Percentiles rank a stretch among this genome's conserved stretches.
Evolutionary conservation across 441 rosid species (phyloP).

Genomic region (Eruca vesicaria): DNA sequence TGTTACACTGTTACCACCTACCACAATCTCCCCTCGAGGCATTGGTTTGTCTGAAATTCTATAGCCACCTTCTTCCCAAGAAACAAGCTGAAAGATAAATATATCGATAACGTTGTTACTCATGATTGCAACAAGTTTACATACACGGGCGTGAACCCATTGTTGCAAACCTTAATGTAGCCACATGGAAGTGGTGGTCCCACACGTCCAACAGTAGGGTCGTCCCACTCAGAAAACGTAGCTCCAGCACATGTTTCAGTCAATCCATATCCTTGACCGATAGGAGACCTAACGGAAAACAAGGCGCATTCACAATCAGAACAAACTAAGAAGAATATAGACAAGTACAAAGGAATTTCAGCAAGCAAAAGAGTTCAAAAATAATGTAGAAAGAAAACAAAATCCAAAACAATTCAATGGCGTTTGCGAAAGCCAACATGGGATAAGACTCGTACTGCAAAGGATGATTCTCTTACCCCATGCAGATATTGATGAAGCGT

Average conservation of each 20-base stretch:
- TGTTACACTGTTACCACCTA: constrained; percentile 82
- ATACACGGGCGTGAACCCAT: background rate
- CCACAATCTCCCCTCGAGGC: constrained; percentile 88
- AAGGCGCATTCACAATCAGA: background rate
- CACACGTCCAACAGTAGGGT: constrained; percentile 73
- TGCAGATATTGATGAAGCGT: constrained; percentile 88
- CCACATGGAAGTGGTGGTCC: constrained; percentile 92
- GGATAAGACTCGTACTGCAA: background rate
- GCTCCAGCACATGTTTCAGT: constrained; percentile 97
- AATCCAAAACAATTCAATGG: background rate
- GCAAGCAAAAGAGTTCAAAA: background rate
- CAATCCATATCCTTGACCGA: constrained; percentile 94
- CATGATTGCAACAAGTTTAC: background rate
- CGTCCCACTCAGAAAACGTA: constrained; percentile 87
- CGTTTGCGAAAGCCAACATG: background rate
- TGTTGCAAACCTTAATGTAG: constrained; percentile 61
- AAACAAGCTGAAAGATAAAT: constrained; percentile 65
- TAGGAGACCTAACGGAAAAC: constrained; percentile 58
- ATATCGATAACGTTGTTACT: background rate
- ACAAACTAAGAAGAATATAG: constrained; percentile 7
- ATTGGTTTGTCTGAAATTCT: constrained; percentile 72
- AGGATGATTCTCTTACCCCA: constrained; percentile 64
- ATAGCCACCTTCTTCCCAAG: constrained; percentile 94
- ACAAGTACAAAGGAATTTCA: background rate
- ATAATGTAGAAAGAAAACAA: background rate